A percentile compares a stretch with the other conserved stretches of the same genome.
phyloP scores from a whole-genome alignment of 2,329 filamentous ascomycete genomes.

The Claviceps sp. region DNA sequence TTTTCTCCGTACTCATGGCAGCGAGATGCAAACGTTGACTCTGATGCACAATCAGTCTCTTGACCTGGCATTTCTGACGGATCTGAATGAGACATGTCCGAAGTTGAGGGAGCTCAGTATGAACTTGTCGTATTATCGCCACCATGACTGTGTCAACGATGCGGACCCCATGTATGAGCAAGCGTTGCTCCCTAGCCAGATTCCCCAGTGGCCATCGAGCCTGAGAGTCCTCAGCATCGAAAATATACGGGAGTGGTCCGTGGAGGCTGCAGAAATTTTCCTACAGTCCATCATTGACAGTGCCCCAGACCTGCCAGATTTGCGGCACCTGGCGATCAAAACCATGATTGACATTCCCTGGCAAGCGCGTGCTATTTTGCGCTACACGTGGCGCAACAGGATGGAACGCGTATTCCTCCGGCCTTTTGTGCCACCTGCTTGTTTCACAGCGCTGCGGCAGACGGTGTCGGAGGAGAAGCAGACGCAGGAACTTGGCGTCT shows the following conservation, averaged over 20 bases:
- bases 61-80: conserved; percentile 58
- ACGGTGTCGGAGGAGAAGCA: conserved; percentile 9
- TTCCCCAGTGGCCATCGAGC: conserved; percentile 65
- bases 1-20: conserved; percentile 57
- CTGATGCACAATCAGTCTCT: conserved; percentile 71
- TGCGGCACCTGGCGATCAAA: conserved; percentile 60
- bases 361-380: conserved; percentile 68
- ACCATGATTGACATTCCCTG: conserved; percentile 70
- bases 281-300: conserved; percentile 66
- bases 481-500: conserved; percentile 8
- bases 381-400: conserved; percentile 62
- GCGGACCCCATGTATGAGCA: conserved; percentile 62
- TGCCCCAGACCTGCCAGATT: conserved; percentile 48
- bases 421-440: conserved; percentile 26
- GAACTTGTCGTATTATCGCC: conserved; percentile 67
- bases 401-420: conserved; percentile 55
- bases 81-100: conserved; percentile 55
- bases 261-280: conserved; percentile 58
- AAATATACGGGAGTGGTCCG: conserved; percentile 63
- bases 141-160: conserved; percentile 53
- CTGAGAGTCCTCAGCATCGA: conserved; percentile 62
- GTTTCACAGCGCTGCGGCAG: conserved; percentile 12
- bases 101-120: conserved; percentile 57
- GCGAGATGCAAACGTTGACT: conserved; percentile 50
- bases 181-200: conserved; percentile 48